Evolutionary conservation across 345 rosid genomes (phyloP).

Genomic region (Gossypium thurberi): DNA sequence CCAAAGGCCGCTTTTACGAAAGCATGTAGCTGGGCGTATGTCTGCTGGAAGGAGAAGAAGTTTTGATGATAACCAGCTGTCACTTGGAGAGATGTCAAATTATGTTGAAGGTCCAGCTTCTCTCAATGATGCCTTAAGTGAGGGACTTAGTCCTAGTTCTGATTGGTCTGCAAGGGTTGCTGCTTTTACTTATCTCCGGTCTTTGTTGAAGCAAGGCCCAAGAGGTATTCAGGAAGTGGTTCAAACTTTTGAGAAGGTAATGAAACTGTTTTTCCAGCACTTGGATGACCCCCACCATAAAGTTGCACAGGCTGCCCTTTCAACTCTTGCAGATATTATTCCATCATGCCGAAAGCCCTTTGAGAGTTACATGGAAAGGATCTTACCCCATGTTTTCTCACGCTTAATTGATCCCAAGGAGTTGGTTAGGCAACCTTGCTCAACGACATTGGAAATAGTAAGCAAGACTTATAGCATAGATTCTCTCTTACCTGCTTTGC

Average conservation of each 20-base stretch:
- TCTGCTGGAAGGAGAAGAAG: constrained; percentile 85
- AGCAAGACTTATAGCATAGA: constrained; percentile 23
- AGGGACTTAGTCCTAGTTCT: constrained; percentile 85
- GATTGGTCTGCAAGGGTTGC: constrained; percentile 98
- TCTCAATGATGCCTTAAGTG: constrained; percentile 78
- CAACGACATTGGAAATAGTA: constrained; percentile 82
- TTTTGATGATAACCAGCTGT: constrained; percentile 88
- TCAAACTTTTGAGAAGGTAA: constrained; percentile 94
- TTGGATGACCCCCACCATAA: constrained; percentile 99
- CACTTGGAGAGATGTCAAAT: constrained; percentile 73
- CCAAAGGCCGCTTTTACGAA: constrained; percentile 92
- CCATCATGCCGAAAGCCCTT: constrained; percentile 96
- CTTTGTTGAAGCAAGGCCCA: constrained; percentile 88
- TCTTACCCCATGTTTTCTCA: constrained; percentile 97
- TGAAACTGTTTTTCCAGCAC: constrained; percentile 97
- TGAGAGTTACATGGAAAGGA: constrained; percentile 97
- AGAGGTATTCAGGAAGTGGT: constrained; percentile 93
- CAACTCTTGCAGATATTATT: constrained; percentile 90
- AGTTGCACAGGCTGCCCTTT: constrained; percentile 99
- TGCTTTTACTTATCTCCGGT: constrained; percentile 80
- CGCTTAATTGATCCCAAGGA: constrained; percentile 96
- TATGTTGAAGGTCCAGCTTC: constrained; percentile 82
- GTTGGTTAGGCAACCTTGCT: constrained; percentile 92
- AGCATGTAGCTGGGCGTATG: constrained; percentile 72
- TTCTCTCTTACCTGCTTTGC: constrained; percentile 16